Base-by-base conservation (phyloP, 2,329 filamentous ascomycete genomes). In the Alternaria sp. region DNA sequence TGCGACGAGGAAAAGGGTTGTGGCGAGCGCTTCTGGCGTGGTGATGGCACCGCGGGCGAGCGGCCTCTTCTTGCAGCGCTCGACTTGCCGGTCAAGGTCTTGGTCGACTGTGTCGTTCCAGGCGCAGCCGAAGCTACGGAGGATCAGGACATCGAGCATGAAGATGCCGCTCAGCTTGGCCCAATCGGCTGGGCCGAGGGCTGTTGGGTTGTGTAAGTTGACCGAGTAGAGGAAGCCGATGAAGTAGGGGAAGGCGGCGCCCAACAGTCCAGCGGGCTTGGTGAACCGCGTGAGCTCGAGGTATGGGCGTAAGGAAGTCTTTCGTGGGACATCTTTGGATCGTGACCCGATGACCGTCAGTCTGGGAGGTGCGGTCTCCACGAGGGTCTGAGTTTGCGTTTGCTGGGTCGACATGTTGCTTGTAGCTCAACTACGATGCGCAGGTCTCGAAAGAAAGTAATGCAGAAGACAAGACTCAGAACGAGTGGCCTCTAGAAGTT, bases 91-190 rank as follows among this genome's bases (percentile, higher is more conserved):
- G 68, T 88, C 87, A 55, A 87, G 78, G 47, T 86, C 84, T 51
- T 83, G 81, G 67, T 88, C 87, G 74, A 85, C 82, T 33, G 83
- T 81, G 68, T 88, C 86, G 70, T 88, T 88, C 78, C 87, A 87
- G 0, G 85, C 81, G 70, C 86, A 88, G 25, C 57, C 67, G 7
- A 62, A 57, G 28, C 51, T 54, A 54, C 59, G 60, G 5, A 58
- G 54, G 30, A 68, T 25, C 5, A 83, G 80, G 20, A 82, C 82
- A 25, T 84, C 82, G 55, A 85, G 82, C 77, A 87, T 81, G 55
- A 87, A 79, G 65, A 87, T 26, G 12, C 45, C 37, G 28, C 55
- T 60, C 18, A 70, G 59, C 28, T 54, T 71, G 15, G 60, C 46
- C 60, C 61, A 65, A 21, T 57, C 59, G 3, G 56, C 58, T n/a